Conservation (phyloP, 1,284 basidiomycete genomes). For the Heterobasidion occidentale region DNA sequence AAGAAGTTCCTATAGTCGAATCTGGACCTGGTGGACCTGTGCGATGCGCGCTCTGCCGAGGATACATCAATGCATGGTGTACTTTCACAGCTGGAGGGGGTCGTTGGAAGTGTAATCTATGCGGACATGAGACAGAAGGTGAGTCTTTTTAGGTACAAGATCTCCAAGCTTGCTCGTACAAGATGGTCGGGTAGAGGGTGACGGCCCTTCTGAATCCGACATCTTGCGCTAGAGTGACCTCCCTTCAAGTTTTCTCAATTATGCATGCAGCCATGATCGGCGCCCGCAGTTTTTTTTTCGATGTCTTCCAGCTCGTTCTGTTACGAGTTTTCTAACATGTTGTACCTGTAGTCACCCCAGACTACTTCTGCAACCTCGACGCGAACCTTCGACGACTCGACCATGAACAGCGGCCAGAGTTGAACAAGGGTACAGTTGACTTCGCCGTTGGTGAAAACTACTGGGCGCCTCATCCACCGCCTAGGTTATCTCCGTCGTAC, state of each 20-base stretch:
- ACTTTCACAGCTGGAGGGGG: slow-evolving; percentile 81
- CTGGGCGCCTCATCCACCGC: slow-evolving; percentile 57
- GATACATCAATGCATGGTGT: slow-evolving; percentile 95
- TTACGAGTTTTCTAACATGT: background rate
- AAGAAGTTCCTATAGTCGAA: slow-evolving; percentile 74
- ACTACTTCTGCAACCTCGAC: slow-evolving; percentile 87
- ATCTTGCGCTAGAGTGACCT: too few species aligned
- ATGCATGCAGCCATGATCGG: too few species aligned
- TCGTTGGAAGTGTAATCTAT: slow-evolving; percentile 92
- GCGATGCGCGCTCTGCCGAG: slow-evolving; percentile 82
- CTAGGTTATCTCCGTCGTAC: background rate
- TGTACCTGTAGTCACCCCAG: slow-evolving; percentile 49
- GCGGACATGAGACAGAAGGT: slow-evolving; percentile 80
- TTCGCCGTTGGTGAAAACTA: slow-evolving; percentile 83
- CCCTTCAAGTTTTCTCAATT: too few species aligned
- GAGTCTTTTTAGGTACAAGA: slow-evolving; percentile 11
- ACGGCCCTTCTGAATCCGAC: too few species aligned
- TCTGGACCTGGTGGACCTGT: slow-evolving; percentile 68
- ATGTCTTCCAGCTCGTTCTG: background rate
- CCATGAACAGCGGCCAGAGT: slow-evolving; percentile 77
- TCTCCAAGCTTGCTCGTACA: too few species aligned
- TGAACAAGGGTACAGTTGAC: slow-evolving; percentile 90
- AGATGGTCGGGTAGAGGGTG: too few species aligned
- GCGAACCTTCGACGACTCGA: slow-evolving; percentile 79
- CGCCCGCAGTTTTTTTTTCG: too few species aligned